Percentiles rank a stretch among this genome's conserved stretches.
Conservation (phyloP, 2,329 filamentous ascomycete species). For the Chrysoporthe deuterocubensis region DNA sequence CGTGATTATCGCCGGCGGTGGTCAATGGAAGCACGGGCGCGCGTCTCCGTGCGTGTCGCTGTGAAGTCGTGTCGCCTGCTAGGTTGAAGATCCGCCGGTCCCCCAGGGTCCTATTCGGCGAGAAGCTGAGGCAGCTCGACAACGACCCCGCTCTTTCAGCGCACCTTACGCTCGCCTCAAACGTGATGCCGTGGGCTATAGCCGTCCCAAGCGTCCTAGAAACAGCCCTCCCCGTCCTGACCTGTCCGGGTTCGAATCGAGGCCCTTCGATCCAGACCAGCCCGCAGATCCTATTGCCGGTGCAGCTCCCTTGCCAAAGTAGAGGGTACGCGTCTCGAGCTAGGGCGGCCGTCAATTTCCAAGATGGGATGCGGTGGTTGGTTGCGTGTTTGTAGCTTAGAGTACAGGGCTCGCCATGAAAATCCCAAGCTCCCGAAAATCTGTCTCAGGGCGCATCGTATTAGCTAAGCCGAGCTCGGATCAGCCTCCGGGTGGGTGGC, state of each 20-base stretch:
- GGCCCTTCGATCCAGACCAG: not conserved
- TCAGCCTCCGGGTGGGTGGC: not conserved
- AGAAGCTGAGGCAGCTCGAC: not conserved
- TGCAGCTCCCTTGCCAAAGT: not conserved
- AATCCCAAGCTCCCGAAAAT: not conserved
- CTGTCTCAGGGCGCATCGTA: not conserved
- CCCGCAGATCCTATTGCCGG: not conserved
- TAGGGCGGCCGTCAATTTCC: not conserved
- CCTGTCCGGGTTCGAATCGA: too few relatives aligned
- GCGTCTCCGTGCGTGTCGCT: not conserved
- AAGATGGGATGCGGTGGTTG: not conserved
- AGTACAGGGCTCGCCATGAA: not conserved
- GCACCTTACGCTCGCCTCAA: not conserved
- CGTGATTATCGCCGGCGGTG: not conserved
- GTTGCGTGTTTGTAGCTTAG: not conserved
- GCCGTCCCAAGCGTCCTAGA: not conserved
- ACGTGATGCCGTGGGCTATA: not conserved
- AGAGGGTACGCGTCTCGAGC: not conserved
- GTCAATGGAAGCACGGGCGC: not conserved
- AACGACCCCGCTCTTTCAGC: not conserved
- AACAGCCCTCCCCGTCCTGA: not conserved
- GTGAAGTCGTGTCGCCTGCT: not conserved
- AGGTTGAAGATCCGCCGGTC: not conserved
- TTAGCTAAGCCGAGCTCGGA: conserved; percentile 3
- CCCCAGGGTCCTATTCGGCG: not conserved